Conservation (phyloP, 2,329 filamentous ascomycete genomes). For the Calonectria henricotiae region DNA sequence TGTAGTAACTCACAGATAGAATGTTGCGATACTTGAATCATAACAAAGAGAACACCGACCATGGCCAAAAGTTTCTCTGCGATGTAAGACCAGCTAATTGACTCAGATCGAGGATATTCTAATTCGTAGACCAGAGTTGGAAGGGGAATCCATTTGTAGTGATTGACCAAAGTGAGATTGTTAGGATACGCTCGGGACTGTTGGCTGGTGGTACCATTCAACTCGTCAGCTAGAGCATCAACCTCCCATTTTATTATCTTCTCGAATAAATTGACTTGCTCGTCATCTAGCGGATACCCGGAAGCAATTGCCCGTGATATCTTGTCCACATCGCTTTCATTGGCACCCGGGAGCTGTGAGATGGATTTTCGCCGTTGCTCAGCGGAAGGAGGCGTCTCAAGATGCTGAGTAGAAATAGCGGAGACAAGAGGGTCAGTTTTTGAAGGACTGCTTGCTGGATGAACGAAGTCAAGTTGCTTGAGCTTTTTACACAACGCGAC, state of each 20-base stretch:
- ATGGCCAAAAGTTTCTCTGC: conserved; percentile 80
- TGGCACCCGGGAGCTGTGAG: conserved; percentile 55
- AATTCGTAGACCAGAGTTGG: conserved; percentile 87
- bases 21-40: conserved; percentile 84
- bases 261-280: conserved; percentile 77
- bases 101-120: conserved; percentile 80
- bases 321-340: conserved; percentile 70
- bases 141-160: conserved; percentile 81
- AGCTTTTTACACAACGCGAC: conserved; percentile 65
- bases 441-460: conserved; percentile 64
- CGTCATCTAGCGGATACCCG: conserved; percentile 71
- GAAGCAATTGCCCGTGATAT: conserved; percentile 77
- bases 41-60: conserved; percentile 82
- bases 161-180: conserved; percentile 77
- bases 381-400: conserved; percentile 62
- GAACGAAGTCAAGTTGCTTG: conserved; percentile 71
- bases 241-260: conserved; percentile 79
- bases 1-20: conserved; percentile 72
- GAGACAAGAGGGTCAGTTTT: conserved; percentile 61
- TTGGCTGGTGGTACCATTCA: conserved; percentile 74
- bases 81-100: conserved; percentile 83
- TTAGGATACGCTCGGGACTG: conserved; percentile 73
- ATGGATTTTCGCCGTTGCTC: conserved; percentile 63
- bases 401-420: conserved; percentile 64
- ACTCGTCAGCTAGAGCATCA: conserved; percentile 75